These are phyloP conservation scores for Neurospora sp. DNA, from an alignment of 495 filamentous ascomycete genomes.

Conservation along the genomic window DNA sequence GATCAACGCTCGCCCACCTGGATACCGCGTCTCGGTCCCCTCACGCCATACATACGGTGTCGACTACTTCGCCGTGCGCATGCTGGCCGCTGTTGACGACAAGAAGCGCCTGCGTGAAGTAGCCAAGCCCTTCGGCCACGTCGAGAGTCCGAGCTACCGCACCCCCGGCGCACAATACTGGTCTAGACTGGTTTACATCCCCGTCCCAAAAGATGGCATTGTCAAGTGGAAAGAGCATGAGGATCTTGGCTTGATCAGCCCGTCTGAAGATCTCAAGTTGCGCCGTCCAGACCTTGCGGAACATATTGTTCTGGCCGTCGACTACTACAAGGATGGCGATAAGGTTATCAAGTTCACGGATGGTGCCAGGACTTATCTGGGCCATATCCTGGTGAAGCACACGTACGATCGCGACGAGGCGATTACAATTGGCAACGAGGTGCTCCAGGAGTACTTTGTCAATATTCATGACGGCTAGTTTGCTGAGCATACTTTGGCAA, in stretches of 20 bases:
- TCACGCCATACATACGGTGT: conserved; percentile 29
- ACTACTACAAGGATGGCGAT: conserved; percentile 14
- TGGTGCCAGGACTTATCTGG: conserved; percentile 18
- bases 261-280: conserved; percentile 17
- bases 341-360: conserved; percentile 11
- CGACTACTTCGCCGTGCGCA: conserved; percentile 26
- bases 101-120: conserved; percentile 5
- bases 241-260: background rate
- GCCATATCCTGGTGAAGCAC: conserved; percentile 15
- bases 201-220: conserved; percentile 12
- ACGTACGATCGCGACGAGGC: conserved; percentile 1
- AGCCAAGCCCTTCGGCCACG: too few species aligned
- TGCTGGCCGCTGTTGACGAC: conserved; percentile 25
- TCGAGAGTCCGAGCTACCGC: background rate
- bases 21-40: conserved; percentile 18
- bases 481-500: too few species aligned
- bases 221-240: conserved; percentile 1
- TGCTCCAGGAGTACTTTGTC: conserved; percentile 8
- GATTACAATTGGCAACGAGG: conserved; percentile 14
- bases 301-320: conserved; percentile 12
- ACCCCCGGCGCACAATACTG: conserved; percentile 16
- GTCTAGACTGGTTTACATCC: conserved; percentile 21
- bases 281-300: conserved; percentile 13
- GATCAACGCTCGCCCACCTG: conserved; percentile 31
- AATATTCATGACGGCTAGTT: background rate